These are phyloP conservation scores for Nakazawaea siamensis DNA, from an alignment of 805 yeast genomes.

Conservation along the genomic window DNA sequence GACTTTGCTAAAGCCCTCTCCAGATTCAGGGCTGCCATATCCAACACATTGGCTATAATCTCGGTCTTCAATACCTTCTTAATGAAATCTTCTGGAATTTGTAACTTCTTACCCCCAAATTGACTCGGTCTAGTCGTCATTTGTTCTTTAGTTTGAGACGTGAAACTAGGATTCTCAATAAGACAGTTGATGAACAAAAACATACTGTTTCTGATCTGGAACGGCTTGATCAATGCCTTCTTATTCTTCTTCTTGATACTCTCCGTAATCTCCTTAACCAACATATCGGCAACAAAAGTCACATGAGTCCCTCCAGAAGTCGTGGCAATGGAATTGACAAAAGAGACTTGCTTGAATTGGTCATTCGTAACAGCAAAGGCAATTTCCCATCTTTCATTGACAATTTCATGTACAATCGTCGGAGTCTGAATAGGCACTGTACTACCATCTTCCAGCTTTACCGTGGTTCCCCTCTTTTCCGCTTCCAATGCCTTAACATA, in stretches of 20 bases:
- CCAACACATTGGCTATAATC: constrained; percentile 65
- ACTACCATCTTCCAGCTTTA: constrained; percentile 12
- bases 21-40: constrained; percentile 82
- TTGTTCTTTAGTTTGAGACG: constrained; percentile 96
- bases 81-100: constrained; percentile 71
- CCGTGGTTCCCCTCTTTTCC: constrained; percentile 22
- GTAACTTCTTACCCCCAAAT: constrained; percentile 76
- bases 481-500: constrained; percentile 71
- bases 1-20: constrained; percentile 80
- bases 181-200: constrained; percentile 86
- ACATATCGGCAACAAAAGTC: constrained; percentile 75
- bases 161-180: constrained; percentile 93
- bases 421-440: constrained; percentile 29
- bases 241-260: constrained; percentile 57
- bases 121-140: constrained; percentile 82
- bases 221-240: constrained; percentile 69
- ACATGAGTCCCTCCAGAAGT: constrained; percentile 97
- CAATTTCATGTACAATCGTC: constrained; percentile 67
- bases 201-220: constrained; percentile 85
- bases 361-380: constrained; percentile 86
- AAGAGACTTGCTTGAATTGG: constrained; percentile 91
- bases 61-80: constrained; percentile 64
- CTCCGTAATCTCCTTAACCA: constrained; percentile 70
- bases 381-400: constrained; percentile 90
- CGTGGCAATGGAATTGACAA: constrained; percentile 96